A percentile compares a stretch with the other conserved stretches of the same genome.
Evolutionary conservation across 805 yeast genomes (phyloP).

Genomic region (Saturnispora hagleri): DNA sequence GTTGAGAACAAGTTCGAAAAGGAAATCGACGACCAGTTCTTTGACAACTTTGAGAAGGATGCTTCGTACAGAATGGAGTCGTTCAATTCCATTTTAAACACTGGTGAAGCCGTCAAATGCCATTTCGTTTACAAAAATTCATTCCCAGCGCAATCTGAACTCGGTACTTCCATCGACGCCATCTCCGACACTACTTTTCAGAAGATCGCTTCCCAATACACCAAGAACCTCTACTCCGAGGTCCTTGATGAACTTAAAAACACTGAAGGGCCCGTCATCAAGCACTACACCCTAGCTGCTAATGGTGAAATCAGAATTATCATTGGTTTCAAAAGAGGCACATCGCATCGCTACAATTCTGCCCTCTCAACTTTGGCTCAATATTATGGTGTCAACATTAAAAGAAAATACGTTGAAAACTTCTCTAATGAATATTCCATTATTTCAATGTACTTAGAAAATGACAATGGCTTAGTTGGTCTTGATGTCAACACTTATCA

Average conservation of each 20-base stretch:
- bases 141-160: constrained; percentile 29
- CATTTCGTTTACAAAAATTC: constrained; percentile 76
- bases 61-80: constrained; percentile 64
- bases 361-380: constrained; percentile 81
- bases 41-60: constrained; percentile 36
- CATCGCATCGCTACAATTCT: constrained; percentile 80
- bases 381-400: constrained; percentile 75
- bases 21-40: constrained; percentile 71
- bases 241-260: constrained; percentile 58
- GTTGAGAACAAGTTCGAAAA: constrained; percentile 46
- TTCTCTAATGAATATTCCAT: constrained; percentile 83
- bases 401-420: constrained; percentile 90
- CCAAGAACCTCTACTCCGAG: constrained; percentile 66
- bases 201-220: constrained; percentile 69
- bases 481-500: constrained; percentile 70
- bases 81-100: constrained; percentile 54
- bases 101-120: constrained; percentile 45
- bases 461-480: constrained; percentile 37
- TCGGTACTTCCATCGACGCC: constrained; percentile 34
- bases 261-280: constrained; percentile 89
- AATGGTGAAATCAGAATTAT: constrained; percentile 79
- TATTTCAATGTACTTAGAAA: constrained; percentile 75
- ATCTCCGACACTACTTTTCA: constrained; percentile 76
- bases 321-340: constrained; percentile 76
- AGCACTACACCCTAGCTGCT: constrained; percentile 71